Percentiles rank a stretch among this genome's conserved stretches.
These are phyloP conservation scores for Saccharomycodes ludwigii DNA, from an alignment of 805 yeast genomes.

Conservation along the genomic window DNA sequence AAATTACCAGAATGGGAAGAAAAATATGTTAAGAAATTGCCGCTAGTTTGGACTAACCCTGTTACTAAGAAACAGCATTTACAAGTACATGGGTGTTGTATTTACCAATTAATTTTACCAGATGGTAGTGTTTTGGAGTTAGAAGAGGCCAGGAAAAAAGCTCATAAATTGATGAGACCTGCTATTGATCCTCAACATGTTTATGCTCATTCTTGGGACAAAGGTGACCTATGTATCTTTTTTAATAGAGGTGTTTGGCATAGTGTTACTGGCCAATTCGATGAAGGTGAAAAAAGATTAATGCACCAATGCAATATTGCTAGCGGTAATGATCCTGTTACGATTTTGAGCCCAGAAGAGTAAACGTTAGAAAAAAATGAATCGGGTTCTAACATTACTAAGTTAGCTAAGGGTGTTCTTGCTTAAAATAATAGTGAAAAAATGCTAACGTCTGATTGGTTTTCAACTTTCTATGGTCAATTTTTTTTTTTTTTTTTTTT, in stretches of 20 bases:
- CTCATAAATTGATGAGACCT: conserved; percentile 72
- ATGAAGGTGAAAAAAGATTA: conserved; percentile 61
- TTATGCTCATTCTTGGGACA: conserved; percentile 71
- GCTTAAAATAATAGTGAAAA: neutral
- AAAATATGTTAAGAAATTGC: conserved; percentile 61
- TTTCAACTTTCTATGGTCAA: neutral
- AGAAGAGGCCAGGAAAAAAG: conserved; percentile 61
- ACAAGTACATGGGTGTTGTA: conserved; percentile 84
- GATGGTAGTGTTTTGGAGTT: conserved; percentile 52
- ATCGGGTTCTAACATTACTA: too few relatives aligned
- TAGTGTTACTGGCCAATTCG: conserved; percentile 83
- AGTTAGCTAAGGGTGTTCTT: too few relatives aligned
- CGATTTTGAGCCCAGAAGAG: neutral
- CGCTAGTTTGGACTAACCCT: conserved; percentile 89
- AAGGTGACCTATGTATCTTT: conserved; percentile 79
- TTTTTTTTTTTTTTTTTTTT: conserved; percentile 3
- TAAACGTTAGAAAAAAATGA: too few relatives aligned
- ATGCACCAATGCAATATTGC: conserved; percentile 95
- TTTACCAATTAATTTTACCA: conserved; percentile 42
- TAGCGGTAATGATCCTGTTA: conserved; percentile 55
- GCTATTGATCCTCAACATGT: conserved; percentile 64
- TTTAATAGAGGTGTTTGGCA: conserved; percentile 88
- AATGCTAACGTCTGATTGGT: neutral
- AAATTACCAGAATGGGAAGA: conserved; percentile 78
- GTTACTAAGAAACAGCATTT: conserved; percentile 71